Base-by-base conservation (phyloP, 1,284 basidiomycete species). In the Sporisorium exsertum region DNA sequence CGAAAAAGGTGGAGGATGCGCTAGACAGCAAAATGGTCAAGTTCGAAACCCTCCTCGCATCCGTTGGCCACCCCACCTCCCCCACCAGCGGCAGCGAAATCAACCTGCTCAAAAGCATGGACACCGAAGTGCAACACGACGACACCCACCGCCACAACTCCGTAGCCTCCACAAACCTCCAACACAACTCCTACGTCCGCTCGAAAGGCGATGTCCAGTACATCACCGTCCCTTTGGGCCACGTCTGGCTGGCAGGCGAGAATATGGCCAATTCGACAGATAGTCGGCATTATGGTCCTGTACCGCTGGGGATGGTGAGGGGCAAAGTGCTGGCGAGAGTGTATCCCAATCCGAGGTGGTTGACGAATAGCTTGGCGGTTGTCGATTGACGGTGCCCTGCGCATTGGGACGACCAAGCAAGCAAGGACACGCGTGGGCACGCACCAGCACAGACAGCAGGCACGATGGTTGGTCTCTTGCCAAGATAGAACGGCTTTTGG, bases 171-270 rank as follows among this genome's bases (percentile, higher is more conserved):
- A 22, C 13, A 8, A 60, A 62, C 15, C 47, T 74, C 2, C 32
- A 35, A n/a, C 47, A 58, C 45, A 52, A 73, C 32, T 58, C 60
- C 22, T 72, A 68, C 56, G 20, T 66, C 3, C 54, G 65, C 1
- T 51, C 64, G 40, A 70, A 62, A 22, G 70, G 66, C 37, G 66
- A 77, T 26, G 74, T 77, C 1, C 70, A 77, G 49, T 77, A 73
- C 58, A 58, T 78, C 37, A 70, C 70, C 4, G 46, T 75, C 0
- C 70, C 74, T 3, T 50, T 56, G 6, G 83, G 83, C 0, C 81
- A 85, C 45, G 81, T 97, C n/a, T 99, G 95, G 95, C 88, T 97
- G 47, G 90, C 89, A 29, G 96, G 96, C 15, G 96, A 99, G 87
- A 99, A 99, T 80, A 88, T 92, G 63, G 88, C 89, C 32, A 90